phyloP scores from a whole-genome alignment of 768 basidiomycete species.

The Steccherinum ochraceum region DNA sequence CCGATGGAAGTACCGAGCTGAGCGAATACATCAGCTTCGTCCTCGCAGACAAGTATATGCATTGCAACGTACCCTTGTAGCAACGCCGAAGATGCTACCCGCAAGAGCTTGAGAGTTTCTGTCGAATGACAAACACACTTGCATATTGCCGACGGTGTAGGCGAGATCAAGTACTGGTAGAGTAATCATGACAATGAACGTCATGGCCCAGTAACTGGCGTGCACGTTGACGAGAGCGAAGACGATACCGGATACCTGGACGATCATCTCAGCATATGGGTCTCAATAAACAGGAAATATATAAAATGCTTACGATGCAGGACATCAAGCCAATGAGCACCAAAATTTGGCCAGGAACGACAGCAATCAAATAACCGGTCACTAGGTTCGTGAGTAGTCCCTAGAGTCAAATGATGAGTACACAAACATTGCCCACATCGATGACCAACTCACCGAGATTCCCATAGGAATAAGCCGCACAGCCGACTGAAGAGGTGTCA shows the following conservation, averaged over 20 bases:
- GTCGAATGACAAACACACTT: conserved; percentile 24
- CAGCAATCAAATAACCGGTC: conserved; percentile 16
- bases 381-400: conserved; percentile 13
- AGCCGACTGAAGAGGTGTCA: conserved; percentile 26
- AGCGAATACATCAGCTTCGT: neutral
- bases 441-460: conserved; percentile 18
- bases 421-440: conserved; percentile 7
- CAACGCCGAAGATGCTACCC: conserved; percentile 29
- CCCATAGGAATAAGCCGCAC: conserved; percentile 29
- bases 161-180: conserved; percentile 24
- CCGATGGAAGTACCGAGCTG: conserved; percentile 31
- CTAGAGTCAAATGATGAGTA: conserved; percentile 7
- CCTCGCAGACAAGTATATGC: neutral
- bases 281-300: neutral
- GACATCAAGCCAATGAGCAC: conserved; percentile 24
- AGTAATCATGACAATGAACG: conserved; percentile 26
- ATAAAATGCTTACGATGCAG: conserved; percentile 18
- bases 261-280: neutral
- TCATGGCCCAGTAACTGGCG: conserved; percentile 26
- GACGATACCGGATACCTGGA: conserved; percentile 24
- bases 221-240: conserved; percentile 26
- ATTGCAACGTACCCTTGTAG: conserved; percentile 19
- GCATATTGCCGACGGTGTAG: conserved; percentile 28
- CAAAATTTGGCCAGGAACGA: conserved; percentile 24
- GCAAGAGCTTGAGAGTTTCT: conserved; percentile 29